phyloP scores from a whole-genome alignment of 306 rosid genomes.

The Castanea sativa region DNA sequence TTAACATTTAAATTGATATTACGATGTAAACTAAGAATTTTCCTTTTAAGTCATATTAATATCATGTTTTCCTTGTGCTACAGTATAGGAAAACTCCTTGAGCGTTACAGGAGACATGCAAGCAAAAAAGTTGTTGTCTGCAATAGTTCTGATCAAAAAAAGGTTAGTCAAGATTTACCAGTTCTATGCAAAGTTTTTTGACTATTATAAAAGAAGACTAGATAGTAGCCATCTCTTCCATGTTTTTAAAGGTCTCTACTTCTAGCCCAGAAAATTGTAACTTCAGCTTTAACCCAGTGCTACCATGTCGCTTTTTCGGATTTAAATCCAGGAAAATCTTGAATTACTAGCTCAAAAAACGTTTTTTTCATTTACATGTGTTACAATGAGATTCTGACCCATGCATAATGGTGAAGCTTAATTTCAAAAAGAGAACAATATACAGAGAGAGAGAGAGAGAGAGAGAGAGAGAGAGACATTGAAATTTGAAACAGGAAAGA shows the following conservation, averaged over 20 bases:
- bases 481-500: background rate
- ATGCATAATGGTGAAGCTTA: background rate
- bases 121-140: slow-evolving; percentile 1
- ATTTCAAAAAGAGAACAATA: background rate
- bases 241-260: background rate
- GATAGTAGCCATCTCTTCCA: background rate
- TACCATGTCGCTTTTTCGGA: background rate
- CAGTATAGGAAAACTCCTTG: slow-evolving; percentile 15
- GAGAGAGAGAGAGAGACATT: background rate
- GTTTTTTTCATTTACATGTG: background rate
- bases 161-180: slow-evolving; percentile 11
- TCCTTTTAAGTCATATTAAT: background rate
- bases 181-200: background rate
- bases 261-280: background rate
- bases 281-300: background rate
- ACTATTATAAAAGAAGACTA: background rate
- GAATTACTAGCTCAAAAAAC: background rate
- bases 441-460: background rate
- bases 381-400: background rate
- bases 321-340: background rate
- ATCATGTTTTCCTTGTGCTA: background rate
- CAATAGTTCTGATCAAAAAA: background rate
- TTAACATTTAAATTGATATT: too few species aligned
- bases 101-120: slow-evolving; percentile 17
- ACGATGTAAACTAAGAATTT: too few species aligned